Evolutionary conservation across 805 yeast genomes (phyloP).

Genomic region (Candida xiaguanensis): DNA sequence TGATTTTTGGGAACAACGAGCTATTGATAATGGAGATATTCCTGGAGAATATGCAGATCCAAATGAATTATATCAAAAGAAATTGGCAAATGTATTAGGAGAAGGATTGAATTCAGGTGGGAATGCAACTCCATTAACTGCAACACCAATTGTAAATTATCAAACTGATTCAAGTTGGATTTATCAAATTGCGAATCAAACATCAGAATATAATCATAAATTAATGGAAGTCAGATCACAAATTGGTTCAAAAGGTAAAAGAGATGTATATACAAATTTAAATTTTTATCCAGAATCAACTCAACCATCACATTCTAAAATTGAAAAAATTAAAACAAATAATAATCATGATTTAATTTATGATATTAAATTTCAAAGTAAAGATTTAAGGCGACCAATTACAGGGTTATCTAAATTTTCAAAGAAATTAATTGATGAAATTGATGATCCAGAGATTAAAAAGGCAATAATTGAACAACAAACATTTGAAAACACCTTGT

Average conservation of each 20-base stretch:
- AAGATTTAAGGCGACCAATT: slow-evolving; percentile 45
- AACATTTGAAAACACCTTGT: slow-evolving; percentile 35
- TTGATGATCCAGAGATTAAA: slow-evolving; percentile 50
- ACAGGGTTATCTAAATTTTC: slow-evolving; percentile 69
- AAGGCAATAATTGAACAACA: slow-evolving; percentile 64
- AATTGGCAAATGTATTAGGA: slow-evolving; percentile 28
- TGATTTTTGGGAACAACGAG: slow-evolving; percentile 77
- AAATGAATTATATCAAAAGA: slow-evolving; percentile 43
- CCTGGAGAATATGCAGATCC: slow-evolving; percentile 74
- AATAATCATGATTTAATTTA: slow-evolving; percentile 32
- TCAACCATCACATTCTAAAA: slow-evolving; percentile 56
- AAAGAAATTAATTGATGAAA: slow-evolving; percentile 51
- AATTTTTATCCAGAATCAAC: slow-evolving; percentile 68
- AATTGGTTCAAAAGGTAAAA: slow-evolving; percentile 53
- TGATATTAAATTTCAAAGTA: slow-evolving; percentile 42
- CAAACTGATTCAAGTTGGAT: slow-evolving; percentile 75
- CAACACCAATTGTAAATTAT: slow-evolving; percentile 37
- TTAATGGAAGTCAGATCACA: slow-evolving; percentile 56
- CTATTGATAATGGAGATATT: slow-evolving; percentile 57
- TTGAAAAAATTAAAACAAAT: slow-evolving; percentile 22
- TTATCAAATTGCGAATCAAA: slow-evolving; percentile 76
- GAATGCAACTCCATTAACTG: slow-evolving; percentile 23
- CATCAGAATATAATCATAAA: slow-evolving; percentile 65
- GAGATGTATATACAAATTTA: slow-evolving; percentile 84
- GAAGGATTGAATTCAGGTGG: slow-evolving; percentile 27